Percentiles rank a stretch among this genome's conserved stretches.
Evolutionary conservation across 2,329 filamentous ascomycete species (phyloP).

Genomic region (Pseudogymnoascus sp.): DNA sequence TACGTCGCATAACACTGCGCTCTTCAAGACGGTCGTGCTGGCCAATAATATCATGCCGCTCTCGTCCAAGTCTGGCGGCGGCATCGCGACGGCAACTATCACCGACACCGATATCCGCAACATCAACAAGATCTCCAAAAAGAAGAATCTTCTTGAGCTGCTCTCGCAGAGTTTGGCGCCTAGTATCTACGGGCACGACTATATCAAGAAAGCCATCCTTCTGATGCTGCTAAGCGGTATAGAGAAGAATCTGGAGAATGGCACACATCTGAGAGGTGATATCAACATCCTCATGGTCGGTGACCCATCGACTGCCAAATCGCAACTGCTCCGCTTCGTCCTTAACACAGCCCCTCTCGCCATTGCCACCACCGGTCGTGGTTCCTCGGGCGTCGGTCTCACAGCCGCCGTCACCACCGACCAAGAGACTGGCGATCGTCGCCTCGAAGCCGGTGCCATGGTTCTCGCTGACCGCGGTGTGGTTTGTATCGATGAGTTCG

Average conservation of each 20-base stretch:
- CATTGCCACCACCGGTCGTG: conserved; percentile 93
- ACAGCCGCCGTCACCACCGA: conserved; percentile 94
- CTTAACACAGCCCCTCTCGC: conserved; percentile 93
- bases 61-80: conserved; percentile 91
- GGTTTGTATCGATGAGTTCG: conserved; percentile 98
- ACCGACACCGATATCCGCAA: conserved; percentile 97
- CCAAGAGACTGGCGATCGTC: conserved; percentile 92
- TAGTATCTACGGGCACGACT: conserved; percentile 92
- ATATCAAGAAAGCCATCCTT: conserved; percentile 95
- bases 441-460: conserved; percentile 96
- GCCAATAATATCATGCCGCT: conserved; percentile 93
- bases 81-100: conserved; percentile 82
- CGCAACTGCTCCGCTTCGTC: conserved; percentile 93
- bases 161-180: conserved; percentile 90
- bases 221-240: conserved; percentile 92
- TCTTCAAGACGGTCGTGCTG: conserved; percentile 88
- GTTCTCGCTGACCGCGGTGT: conserved; percentile 94
- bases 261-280: conserved; percentile 93
- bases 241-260: conserved; percentile 98
- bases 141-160: conserved; percentile 85
- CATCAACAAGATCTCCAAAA: conserved; percentile 96
- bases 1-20: conserved; percentile 77
- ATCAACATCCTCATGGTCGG: conserved; percentile 99
- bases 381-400: conserved; percentile 94
- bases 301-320: conserved; percentile 96